Base-by-base conservation (phyloP, 352 stramenopile species). In the Globisporangium polare region DNA sequence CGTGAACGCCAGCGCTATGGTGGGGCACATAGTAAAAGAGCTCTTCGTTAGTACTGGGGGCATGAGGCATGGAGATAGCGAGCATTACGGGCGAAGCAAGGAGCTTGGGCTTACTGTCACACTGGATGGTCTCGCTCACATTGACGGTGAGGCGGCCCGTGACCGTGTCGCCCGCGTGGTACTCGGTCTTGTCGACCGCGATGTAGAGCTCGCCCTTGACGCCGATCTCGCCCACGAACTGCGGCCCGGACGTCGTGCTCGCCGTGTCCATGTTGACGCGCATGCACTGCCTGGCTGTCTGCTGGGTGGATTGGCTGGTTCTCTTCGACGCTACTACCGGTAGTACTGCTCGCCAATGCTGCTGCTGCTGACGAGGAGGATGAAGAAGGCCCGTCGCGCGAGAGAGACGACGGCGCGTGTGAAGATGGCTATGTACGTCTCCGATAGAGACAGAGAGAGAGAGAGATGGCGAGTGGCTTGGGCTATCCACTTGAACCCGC, bases 181-280 rank as follows among this genome's bases (percentile, higher is more conserved):
- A 89, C 59, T 85, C 80, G 58, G 70, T 62, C 50, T 78, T 79
- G 59, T 89, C 80, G n/a, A 87, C 63, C 5, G 67, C 72, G 51
- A 89, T 72, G 68, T 77, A 72, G 43, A 89, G 66, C 51, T 88
- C 72, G 56, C 80, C 80, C 62, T 85, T 85, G 17, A 89, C 76
- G 52, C 77, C 77, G 41, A 89, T 84, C 58, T 86, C 75, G 42
- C 75, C 79, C 26, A 69, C 73, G 54, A 89, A 87, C 58, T 64
- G 58, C 27, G 58, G 58, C 0, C 58, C 58, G 33, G 60, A 60
- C 43, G 52, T 61, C 22, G 60, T 62, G 60, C 53, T 62, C 7
- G 46, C 53, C 6, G 60, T 66, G 53, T 66, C 60, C 58, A 64
- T 58, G 6, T 41, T 12, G 37, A 53, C 42, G 39, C 26, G 39